A percentile compares a stretch with the other conserved stretches of the same genome.
phyloP scores from a whole-genome alignment of 2,329 filamentous ascomycete species.

The Xylaria sp. region DNA sequence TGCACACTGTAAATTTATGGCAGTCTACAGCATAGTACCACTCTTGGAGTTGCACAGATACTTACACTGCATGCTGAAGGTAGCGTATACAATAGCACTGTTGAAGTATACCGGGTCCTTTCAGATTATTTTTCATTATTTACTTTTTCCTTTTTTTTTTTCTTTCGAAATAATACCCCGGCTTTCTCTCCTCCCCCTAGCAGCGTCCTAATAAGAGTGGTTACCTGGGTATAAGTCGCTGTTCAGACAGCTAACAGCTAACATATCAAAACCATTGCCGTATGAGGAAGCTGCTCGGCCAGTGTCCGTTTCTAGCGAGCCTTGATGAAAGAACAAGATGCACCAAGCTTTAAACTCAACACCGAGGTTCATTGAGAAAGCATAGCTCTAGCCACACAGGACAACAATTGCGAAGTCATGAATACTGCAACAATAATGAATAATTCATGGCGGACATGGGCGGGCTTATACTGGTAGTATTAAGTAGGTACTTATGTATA shows the following conservation, averaged over 20 bases:
- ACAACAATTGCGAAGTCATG: constrained; percentile 4
- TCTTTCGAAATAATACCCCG: not conserved
- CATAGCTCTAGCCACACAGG: too few relatives aligned
- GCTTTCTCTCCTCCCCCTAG: not conserved
- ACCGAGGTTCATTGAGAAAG: not conserved
- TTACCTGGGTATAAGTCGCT: not conserved
- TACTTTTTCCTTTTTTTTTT: not conserved
- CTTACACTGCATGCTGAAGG: not conserved
- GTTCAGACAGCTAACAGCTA: not conserved
- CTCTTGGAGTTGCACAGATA: not conserved
- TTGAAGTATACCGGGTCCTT: not conserved
- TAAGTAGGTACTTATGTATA: not conserved
- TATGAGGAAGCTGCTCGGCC: not conserved
- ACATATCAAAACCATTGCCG: constrained; percentile 2
- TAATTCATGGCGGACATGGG: constrained; percentile 5
- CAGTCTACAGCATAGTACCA: not conserved
- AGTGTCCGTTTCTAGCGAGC: not conserved
- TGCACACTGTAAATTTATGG: constrained; percentile 2
- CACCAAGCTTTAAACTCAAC: not conserved
- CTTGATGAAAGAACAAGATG: not conserved
- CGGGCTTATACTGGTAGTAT: not conserved
- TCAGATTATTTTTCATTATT: not conserved
- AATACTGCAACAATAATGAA: not conserved
- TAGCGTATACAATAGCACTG: not conserved
- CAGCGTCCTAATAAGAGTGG: not conserved